Percentiles rank a stretch among this genome's conserved stretches.
phyloP scores from a whole-genome alignment of 202 grass and related monocot species.

The Bolboschoenoplectus hybrid region DNA sequence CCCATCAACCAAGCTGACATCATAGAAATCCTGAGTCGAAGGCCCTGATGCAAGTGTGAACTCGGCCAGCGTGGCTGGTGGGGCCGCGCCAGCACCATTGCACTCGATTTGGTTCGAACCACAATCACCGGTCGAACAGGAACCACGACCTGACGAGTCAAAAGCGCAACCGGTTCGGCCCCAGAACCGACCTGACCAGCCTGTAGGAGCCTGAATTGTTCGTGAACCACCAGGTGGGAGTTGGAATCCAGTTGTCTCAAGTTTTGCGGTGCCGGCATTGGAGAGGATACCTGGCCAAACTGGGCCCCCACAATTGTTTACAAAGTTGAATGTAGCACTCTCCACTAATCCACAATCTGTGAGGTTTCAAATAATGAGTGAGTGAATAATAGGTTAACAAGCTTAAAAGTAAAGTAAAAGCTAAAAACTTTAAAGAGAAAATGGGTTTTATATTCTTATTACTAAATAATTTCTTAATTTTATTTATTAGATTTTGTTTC shows the following conservation, averaged over 20 bases:
- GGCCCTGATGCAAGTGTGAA: constrained; percentile 64
- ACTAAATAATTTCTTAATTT: neutral
- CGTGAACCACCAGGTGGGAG: constrained; percentile 60
- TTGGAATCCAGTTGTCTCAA: constrained; percentile 79
- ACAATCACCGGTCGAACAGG: constrained; percentile 85
- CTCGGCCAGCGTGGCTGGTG: constrained; percentile 80
- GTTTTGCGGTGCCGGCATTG: constrained; percentile 60
- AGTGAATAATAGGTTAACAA: neutral
- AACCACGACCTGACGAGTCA: constrained; percentile 45
- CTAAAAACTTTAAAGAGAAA: neutral
- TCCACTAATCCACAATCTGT: constrained; percentile 30
- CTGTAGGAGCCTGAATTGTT: constrained; percentile 50
- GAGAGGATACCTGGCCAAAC: constrained; percentile 96
- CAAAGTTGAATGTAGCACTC: constrained; percentile 72
- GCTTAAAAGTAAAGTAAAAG: neutral
- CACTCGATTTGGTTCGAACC: constrained; percentile 75
- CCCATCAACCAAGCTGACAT: constrained; percentile 94
- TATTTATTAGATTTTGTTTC: neutral
- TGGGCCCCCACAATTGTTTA: constrained; percentile 67
- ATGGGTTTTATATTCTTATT: neutral
- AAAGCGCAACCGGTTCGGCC: constrained; percentile 77
- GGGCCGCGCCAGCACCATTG: constrained; percentile 50
- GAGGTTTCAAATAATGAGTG: neutral
- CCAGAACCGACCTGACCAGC: constrained; percentile 94
- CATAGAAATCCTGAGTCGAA: constrained; percentile 74